Percentiles rank a stretch among this genome's conserved stretches.
Evolutionary conservation across 139 green algal genomes (phyloP).

Genomic region (Tetraselmis chui): DNA sequence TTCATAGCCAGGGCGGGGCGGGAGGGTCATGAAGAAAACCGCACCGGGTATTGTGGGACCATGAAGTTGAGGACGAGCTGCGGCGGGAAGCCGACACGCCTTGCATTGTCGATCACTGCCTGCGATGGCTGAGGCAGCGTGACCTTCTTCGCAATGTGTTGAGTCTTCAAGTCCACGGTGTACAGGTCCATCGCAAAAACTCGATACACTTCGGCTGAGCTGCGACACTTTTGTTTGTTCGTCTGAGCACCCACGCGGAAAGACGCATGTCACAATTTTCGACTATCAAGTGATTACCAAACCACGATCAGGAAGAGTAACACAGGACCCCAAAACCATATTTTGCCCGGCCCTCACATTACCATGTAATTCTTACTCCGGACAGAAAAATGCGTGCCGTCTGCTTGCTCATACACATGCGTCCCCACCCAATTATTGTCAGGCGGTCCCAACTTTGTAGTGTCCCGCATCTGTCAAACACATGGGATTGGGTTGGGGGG

Average conservation of each 20-base stretch:
- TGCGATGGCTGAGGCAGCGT: neutral
- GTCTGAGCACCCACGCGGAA: no score
- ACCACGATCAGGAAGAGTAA: no score
- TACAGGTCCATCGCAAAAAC: neutral
- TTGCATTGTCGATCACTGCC: neutral
- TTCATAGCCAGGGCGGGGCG: no score
- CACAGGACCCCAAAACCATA: no score
- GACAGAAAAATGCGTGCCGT: neutral
- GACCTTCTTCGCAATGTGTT: neutral
- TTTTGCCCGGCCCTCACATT: no score
- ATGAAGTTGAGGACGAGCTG: neutral
- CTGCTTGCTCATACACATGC: neutral
- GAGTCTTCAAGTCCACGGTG: neutral
- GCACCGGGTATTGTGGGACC: neutral
- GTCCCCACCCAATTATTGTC: neutral
- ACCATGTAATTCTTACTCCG: neutral
- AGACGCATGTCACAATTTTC: no score
- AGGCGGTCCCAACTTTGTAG: neutral
- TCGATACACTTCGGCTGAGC: neutral
- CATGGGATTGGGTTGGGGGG: no score
- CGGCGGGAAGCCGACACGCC: neutral
- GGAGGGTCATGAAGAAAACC: no score
- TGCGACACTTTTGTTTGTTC: neutral
- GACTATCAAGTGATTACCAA: no score
- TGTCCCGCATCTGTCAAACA: neutral